Evolutionary conservation across 768 basidiomycete genomes (phyloP).

Genomic region (Boletus speciosus): DNA sequence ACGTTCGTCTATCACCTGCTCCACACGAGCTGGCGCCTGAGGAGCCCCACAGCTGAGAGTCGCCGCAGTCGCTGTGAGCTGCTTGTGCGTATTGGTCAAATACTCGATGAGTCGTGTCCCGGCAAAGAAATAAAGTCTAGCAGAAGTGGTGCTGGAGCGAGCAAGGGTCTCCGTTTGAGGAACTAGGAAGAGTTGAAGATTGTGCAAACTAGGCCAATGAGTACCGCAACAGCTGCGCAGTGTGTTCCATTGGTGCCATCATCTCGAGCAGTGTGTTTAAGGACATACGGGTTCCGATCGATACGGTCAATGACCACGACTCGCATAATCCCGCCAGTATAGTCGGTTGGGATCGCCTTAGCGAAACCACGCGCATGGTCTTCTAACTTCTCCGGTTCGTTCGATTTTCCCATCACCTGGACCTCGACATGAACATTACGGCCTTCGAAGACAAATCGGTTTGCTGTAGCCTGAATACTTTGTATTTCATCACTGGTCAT

Average conservation of each 20-base stretch:
- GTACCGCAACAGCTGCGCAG: conserved; percentile 71
- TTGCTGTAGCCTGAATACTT: conserved; percentile 59
- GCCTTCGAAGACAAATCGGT: conserved; percentile 66
- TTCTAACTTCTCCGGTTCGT: conserved; percentile 32
- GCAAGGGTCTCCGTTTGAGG: conserved; percentile 66
- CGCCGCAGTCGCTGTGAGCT: conserved; percentile 53
- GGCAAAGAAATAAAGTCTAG: conserved; percentile 77
- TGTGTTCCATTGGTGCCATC: neutral
- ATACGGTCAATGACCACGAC: conserved; percentile 79
- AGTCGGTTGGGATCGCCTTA: conserved; percentile 62
- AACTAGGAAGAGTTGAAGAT: conserved; percentile 67
- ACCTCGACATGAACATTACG: conserved; percentile 71
- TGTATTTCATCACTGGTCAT: conserved; percentile 62
- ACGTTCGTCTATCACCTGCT: conserved; percentile 63
- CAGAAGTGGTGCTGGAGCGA: conserved; percentile 57
- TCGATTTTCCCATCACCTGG: conserved; percentile 52
- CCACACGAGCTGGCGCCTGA: conserved; percentile 65
- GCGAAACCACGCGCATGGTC: conserved; percentile 51
- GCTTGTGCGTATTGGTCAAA: conserved; percentile 53
- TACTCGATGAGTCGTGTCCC: conserved; percentile 72
- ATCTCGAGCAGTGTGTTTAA: conserved; percentile 4
- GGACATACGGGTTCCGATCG: conserved; percentile 71
- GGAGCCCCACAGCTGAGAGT: conserved; percentile 65
- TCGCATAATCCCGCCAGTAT: conserved; percentile 73
- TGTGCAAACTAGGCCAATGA: conserved; percentile 74